Percentiles rank a stretch among this genome's conserved stretches.
phyloP scores from a whole-genome alignment of 192 early-diverging fungal species.

The Oehlia diaphana region DNA sequence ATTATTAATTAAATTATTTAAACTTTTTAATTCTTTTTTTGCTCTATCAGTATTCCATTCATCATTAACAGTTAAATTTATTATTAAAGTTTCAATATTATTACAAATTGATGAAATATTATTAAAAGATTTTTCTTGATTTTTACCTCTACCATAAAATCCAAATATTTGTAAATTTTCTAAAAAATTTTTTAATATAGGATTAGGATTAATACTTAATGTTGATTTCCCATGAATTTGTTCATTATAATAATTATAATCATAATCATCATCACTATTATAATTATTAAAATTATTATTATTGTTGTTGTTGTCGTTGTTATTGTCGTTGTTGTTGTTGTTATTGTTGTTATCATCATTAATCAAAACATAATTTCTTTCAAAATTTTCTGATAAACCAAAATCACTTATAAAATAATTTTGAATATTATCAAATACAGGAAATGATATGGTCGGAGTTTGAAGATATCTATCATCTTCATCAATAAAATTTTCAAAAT shows the following conservation, averaged over 20 bases:
- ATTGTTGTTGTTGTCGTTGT: not conserved
- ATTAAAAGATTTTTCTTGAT: not conserved
- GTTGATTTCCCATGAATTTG: too few relatives aligned
- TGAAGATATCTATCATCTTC: not conserved
- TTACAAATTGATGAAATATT: not conserved
- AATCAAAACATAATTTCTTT: not conserved
- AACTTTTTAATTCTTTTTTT: not conserved
- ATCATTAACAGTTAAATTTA: slow-evolving; percentile 5
- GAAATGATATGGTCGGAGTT: not conserved
- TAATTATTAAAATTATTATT: not conserved
- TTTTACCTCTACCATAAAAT: not conserved
- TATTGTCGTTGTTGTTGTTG: not conserved
- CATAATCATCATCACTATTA: too few relatives aligned
- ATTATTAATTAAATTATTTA: slow-evolving; percentile 3
- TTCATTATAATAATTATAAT: too few relatives aligned
- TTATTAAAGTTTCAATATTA: not conserved
- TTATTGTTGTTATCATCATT: not conserved
- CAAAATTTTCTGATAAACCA: not conserved
- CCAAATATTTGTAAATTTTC: slow-evolving; percentile 14
- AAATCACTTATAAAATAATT: not conserved
- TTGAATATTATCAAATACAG: not conserved
- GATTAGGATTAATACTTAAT: not conserved
- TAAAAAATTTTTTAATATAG: slow-evolving; percentile 1
- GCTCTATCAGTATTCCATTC: not conserved
- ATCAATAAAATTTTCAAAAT: not conserved